These are phyloP conservation scores for Exsudoporus frostii DNA, from an alignment of 768 basidiomycete species.

Conservation along the genomic window DNA sequence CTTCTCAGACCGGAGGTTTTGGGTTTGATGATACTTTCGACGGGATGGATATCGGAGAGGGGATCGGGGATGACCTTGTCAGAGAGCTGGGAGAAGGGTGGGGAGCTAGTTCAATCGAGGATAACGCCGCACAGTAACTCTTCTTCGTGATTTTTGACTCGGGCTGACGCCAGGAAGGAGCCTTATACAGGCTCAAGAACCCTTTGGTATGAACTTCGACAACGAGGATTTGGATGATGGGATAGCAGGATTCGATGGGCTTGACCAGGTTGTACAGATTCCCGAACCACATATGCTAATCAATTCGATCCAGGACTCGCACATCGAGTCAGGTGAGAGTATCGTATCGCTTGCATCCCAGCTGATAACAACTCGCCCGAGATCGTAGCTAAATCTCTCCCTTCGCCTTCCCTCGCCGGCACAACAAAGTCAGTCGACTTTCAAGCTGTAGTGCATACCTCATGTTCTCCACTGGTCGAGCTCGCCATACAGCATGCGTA, in stretches of 20 bases:
- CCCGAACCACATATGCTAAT: background rate
- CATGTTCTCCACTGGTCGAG: slow-evolving; percentile 4
- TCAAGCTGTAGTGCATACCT: background rate
- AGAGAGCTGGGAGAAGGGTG: slow-evolving; percentile 73
- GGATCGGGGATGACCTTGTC: slow-evolving; percentile 71
- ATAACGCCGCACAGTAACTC: slow-evolving; percentile 15
- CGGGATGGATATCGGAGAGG: slow-evolving; percentile 54
- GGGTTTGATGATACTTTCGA: slow-evolving; percentile 55
- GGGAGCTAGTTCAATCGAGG: slow-evolving; percentile 34
- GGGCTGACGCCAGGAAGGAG: slow-evolving; percentile 15
- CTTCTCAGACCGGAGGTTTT: slow-evolving; percentile 53
- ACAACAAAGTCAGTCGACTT: slow-evolving; percentile 4
- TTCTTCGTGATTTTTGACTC: background rate
- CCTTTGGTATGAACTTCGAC: slow-evolving; percentile 12
- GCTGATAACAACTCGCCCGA: background rate
- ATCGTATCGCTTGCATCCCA: background rate
- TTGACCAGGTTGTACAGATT: background rate
- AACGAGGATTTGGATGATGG: slow-evolving; percentile 28
- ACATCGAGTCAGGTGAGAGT: slow-evolving; percentile 6
- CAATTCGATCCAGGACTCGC: background rate
- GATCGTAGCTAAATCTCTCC: slow-evolving; percentile 3
- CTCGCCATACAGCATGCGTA: background rate
- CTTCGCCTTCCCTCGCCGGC: slow-evolving; percentile 1
- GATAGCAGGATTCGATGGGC: slow-evolving; percentile 1
- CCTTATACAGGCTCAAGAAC: slow-evolving; percentile 19